These are phyloP conservation scores for Leishmania martiniquensis DNA, from an alignment of 208 protist genomes.

Conservation along the genomic window DNA sequence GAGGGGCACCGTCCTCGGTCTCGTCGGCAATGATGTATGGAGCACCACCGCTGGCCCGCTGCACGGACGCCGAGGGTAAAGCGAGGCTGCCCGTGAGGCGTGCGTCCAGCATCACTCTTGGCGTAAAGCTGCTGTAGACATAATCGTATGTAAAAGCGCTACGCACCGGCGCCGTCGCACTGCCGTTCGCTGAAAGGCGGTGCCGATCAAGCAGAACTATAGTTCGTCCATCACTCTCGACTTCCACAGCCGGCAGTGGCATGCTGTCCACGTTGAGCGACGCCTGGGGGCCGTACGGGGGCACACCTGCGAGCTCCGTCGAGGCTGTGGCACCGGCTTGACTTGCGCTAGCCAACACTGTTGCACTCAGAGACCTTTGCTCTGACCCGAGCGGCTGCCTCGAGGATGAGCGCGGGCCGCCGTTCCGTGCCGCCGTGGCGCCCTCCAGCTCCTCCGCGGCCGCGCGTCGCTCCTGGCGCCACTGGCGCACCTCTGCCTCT, in stretches of 20 bases:
- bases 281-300: neutral
- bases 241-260: conserved; percentile 51
- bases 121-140: conserved; percentile 63
- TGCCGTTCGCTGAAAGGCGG: neutral
- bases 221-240: conserved; percentile 53
- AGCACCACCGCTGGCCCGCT: neutral
- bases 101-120: conserved; percentile 41
- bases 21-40: conserved; percentile 12
- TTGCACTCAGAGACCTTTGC: conserved; percentile 14
- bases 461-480: conserved; percentile 27
- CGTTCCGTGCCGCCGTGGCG: neutral
- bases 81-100: neutral
- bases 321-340: neutral
- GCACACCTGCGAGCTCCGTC: neutral
- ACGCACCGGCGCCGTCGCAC: conserved; percentile 7
- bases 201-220: conserved; percentile 48
- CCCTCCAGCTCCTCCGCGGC: conserved; percentile 15
- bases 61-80: neutral
- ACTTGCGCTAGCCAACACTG: neutral
- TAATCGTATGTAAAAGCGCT: conserved; percentile 65
- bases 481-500: conserved; percentile 38
- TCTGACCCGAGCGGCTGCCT: conserved; percentile 54
- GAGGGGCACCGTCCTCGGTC: neutral
- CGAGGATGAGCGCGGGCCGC: conserved; percentile 4
- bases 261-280: neutral